Percentiles rank a stretch among this genome's conserved stretches.
These are phyloP conservation scores for Vitis vinifera DNA, from an alignment of 164 flowering plant genomes.

Conservation along the genomic window DNA sequence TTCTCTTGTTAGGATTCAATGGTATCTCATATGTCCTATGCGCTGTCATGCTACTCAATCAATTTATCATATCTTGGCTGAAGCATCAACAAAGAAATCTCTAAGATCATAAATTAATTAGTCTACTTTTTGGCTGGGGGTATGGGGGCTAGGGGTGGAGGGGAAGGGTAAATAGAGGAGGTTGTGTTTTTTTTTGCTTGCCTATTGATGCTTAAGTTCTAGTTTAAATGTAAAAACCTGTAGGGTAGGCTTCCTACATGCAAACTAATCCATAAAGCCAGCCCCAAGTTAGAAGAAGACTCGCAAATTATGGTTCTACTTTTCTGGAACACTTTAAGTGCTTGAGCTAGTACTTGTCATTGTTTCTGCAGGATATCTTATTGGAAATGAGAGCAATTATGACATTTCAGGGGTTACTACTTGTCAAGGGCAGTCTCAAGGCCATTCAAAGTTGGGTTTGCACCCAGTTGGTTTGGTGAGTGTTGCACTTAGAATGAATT, in stretches of 20 bases:
- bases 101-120: neutral
- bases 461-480: constrained; percentile 40
- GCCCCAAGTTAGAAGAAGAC: too few species aligned
- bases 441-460: constrained; percentile 21
- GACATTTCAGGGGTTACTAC: constrained; percentile 42
- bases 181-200: too few species aligned
- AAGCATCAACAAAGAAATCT: neutral
- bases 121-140: neutral
- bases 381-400: constrained; percentile 34
- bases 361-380: constrained; percentile 36
- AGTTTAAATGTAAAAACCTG: neutral
- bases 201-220: too few species aligned
- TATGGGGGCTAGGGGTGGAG: too few species aligned
- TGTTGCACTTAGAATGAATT: neutral
- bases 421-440: constrained; percentile 23
- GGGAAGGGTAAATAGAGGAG: too few species aligned
- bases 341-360: constrained; percentile 15
- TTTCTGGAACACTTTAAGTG: constrained; percentile 3
- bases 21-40: neutral
- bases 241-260: constrained; percentile 7
- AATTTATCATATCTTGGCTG: neutral
- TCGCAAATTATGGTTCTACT: neutral
- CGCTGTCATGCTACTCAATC: neutral
- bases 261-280: neutral
- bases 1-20: neutral